These are phyloP conservation scores for Lecanicillium sp. DNA, from an alignment of 2,329 filamentous ascomycete genomes.

Conservation along the genomic window DNA sequence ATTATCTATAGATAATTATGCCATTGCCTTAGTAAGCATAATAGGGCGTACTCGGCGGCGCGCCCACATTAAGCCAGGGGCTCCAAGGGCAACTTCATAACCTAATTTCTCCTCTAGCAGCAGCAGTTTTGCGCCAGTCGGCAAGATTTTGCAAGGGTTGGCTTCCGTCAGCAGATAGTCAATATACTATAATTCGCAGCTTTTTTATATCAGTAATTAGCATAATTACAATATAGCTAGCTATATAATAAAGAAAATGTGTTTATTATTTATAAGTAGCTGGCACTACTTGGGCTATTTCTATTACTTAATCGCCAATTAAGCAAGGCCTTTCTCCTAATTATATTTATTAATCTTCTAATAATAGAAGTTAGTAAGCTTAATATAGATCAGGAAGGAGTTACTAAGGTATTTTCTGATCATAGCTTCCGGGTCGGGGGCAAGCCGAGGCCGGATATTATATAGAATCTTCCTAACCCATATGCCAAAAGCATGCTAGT, in stretches of 20 bases:
- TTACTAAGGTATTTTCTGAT: slow-evolving; percentile 2
- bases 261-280: neutral
- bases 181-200: neutral
- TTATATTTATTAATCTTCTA: slow-evolving; percentile 1
- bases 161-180: slow-evolving; percentile 1
- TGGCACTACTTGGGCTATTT: slow-evolving; percentile 1
- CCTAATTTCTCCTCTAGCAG: slow-evolving; percentile 2
- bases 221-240: neutral
- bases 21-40: neutral
- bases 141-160: neutral
- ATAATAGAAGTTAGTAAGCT: slow-evolving; percentile 2
- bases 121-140: slow-evolving; percentile 1
- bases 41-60: neutral
- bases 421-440: neutral
- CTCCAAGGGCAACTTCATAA: neutral
- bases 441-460: neutral
- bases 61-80: too few relatives aligned
- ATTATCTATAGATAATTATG: neutral
- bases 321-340: neutral
- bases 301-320: neutral
- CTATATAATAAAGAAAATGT: slow-evolving; percentile 1
- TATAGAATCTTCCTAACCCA: slow-evolving; percentile 4
- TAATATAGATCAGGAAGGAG: neutral
- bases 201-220: neutral
- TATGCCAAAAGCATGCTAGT: too few relatives aligned